Evolutionary conservation across 768 basidiomycete genomes (phyloP), one percentile per base, ranked within the genome.

Genomic region (Holtermanniella nyarrowii): DNA sequence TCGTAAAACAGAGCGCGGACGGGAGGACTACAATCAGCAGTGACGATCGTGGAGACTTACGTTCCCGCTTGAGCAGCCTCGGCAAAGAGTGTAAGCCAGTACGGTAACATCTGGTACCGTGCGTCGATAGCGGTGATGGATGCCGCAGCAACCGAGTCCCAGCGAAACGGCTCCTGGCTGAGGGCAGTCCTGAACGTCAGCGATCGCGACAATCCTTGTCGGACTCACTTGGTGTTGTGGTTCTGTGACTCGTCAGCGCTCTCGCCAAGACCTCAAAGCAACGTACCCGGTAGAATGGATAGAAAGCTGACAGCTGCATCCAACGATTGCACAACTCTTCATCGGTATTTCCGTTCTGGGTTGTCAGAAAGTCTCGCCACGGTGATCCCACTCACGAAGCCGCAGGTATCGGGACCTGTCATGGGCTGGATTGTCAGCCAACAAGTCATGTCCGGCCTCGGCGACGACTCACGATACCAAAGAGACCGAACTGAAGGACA

Each of bases 291-390:
- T 80, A 86, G 75, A 88, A 88, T 4, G 86, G 86, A 23, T 78
- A 77, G 66, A 88, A 88, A 1, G 85, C 86, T 2, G 83, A 76
- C n/a, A 87, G 77, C 66, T 83, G 81, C 85, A 85, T 86, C 86
- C 86, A 88, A 16, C 86, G 78, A 55, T 81, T 82, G 70, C 84
- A 85, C 10, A 88, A 76, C 65, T 87, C 85, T 68, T 88, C 86
- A 58, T 85, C 79, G 5, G 82, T 81, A 66, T 87, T 86, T 2
- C 74, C 79, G 55, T 50, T 46, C 55, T 58, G 42, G 10, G 5
- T 1, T 13, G n/a, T 49, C 42, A 48, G 57, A 46, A 50, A 43
- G 48, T 26, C 26, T 53, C 2, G 22, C 7, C 43, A 50, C 69
- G 76, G 10, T 37, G 16, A 37, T 37, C 10, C 10, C 16, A 37